phyloP scores from a whole-genome alignment of 176 grass and related monocot genomes.

The Saccharum officinarum region DNA sequence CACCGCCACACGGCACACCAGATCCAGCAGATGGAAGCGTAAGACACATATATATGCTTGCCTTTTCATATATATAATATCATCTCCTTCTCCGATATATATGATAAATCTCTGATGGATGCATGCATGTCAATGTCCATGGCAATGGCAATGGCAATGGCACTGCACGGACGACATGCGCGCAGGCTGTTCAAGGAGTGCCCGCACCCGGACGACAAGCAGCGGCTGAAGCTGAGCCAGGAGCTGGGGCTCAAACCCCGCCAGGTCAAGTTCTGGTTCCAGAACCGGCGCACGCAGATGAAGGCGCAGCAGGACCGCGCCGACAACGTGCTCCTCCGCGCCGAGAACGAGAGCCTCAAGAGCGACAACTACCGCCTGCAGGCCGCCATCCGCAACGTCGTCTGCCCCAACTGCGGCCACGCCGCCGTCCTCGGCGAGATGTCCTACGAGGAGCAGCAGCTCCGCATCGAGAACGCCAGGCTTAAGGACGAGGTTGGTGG shows the following conservation, averaged over 20 bases:
- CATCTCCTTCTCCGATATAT: too few relatives aligned
- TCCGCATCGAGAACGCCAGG: slow-evolving; percentile 86
- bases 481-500: slow-evolving; percentile 77
- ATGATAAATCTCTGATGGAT: not conserved
- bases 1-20: slow-evolving; percentile 97
- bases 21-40: slow-evolving; percentile 99
- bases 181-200: slow-evolving; percentile 96
- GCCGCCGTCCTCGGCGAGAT: slow-evolving; percentile 93
- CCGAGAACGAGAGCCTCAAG: slow-evolving; percentile 93
- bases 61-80: not conserved
- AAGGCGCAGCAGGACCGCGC: slow-evolving; percentile 97
- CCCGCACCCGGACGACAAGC: slow-evolving; percentile 98
- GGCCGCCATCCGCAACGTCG: slow-evolving; percentile 83
- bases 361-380: slow-evolving; percentile 88
- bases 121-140: not conserved
- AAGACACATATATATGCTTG: not conserved
- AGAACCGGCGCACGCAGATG: slow-evolving; percentile 97
- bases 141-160: too few relatives aligned
- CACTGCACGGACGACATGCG: not conserved
- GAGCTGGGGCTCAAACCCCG: slow-evolving; percentile 91
- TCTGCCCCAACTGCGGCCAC: slow-evolving; percentile 89
- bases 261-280: slow-evolving; percentile 99
- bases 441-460: slow-evolving; percentile 86
- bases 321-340: slow-evolving; percentile 79
- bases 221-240: slow-evolving; percentile 90